Percentiles rank a stretch among this genome's conserved stretches.
Conservation (phyloP, 179 eudicot genomes). For the Spinacia oleracea region DNA sequence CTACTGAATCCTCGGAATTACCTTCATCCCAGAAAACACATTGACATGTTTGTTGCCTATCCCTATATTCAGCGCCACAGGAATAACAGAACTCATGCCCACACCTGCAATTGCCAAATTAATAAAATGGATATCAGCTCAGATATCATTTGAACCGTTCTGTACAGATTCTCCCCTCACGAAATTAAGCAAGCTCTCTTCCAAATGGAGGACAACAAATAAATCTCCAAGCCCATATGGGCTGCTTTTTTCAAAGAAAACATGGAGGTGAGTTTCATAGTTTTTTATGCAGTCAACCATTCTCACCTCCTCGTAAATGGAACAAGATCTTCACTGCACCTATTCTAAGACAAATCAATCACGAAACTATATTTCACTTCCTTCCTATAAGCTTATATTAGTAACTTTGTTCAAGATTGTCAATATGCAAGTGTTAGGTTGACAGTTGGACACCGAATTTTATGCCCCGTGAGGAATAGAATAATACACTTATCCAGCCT, state of each 20-base stretch:
- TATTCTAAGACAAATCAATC: neutral
- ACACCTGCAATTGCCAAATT: conserved; percentile 48
- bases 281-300: neutral
- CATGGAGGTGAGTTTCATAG: neutral
- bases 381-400: neutral
- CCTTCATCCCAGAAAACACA: conserved; percentile 69
- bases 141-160: neutral
- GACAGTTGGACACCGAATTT: neutral
- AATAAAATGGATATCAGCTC: neutral
- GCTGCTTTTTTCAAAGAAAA: neutral
- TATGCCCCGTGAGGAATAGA: neutral
- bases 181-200: neutral
- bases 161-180: neutral
- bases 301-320: neutral
- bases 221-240: neutral
- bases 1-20: conserved; percentile 25
- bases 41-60: conserved; percentile 57
- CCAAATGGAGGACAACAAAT: neutral
- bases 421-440: neutral
- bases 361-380: neutral
- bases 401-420: neutral
- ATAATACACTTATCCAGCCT: neutral
- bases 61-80: conserved; percentile 61
- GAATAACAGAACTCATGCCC: conserved; percentile 84
- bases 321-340: neutral